Evolutionary conservation across 345 rosid species (phyloP).

Genomic region (Gynandropsis gynandra): DNA sequence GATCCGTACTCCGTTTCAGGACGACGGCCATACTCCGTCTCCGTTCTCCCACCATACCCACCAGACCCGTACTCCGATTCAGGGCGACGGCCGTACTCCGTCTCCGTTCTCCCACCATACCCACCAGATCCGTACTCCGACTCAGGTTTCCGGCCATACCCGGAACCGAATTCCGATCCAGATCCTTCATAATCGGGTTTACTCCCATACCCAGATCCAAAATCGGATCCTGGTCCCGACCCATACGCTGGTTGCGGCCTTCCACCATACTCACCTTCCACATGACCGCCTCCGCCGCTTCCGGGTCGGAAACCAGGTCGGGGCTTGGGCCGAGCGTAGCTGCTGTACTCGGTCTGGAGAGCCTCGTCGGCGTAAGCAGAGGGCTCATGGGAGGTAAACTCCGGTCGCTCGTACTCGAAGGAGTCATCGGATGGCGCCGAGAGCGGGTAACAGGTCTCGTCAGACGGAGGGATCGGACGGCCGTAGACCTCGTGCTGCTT

Average conservation of each 20-base stretch:
- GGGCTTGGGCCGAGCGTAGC: slow-evolving; percentile 78
- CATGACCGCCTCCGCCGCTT: slow-evolving; percentile 31
- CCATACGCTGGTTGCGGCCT: slow-evolving; percentile 28
- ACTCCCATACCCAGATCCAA: slow-evolving; percentile 21
- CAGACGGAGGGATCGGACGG: slow-evolving; percentile 65
- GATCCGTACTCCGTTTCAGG: slow-evolving; percentile 14
- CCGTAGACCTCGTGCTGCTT: slow-evolving; percentile 63
- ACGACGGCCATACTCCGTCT: slow-evolving; percentile 27
- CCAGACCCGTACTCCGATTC: slow-evolving; percentile 29
- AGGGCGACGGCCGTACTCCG: slow-evolving; percentile 31
- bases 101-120: slow-evolving; percentile 22
- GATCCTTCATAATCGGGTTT: slow-evolving; percentile 18
- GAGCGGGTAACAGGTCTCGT: slow-evolving; percentile 56
- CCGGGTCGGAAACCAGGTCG: slow-evolving; percentile 44
- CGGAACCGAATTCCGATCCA: slow-evolving; percentile 21
- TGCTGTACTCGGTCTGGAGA: slow-evolving; percentile 64
- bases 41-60: slow-evolving; percentile 19
- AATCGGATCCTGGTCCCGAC: slow-evolving; percentile 15
- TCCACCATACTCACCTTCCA: slow-evolving; percentile 26
- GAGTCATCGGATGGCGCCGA: slow-evolving; percentile 35
- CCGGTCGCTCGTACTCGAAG: slow-evolving; percentile 63
- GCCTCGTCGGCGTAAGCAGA: slow-evolving; percentile 65
- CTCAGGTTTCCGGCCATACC: slow-evolving; percentile 17
- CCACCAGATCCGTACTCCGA: slow-evolving; percentile 15
- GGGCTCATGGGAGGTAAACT: slow-evolving; percentile 58